Evolutionary conservation across 2,329 filamentous ascomycete genomes (phyloP).

Genomic region (Botrytis elliptica): DNA sequence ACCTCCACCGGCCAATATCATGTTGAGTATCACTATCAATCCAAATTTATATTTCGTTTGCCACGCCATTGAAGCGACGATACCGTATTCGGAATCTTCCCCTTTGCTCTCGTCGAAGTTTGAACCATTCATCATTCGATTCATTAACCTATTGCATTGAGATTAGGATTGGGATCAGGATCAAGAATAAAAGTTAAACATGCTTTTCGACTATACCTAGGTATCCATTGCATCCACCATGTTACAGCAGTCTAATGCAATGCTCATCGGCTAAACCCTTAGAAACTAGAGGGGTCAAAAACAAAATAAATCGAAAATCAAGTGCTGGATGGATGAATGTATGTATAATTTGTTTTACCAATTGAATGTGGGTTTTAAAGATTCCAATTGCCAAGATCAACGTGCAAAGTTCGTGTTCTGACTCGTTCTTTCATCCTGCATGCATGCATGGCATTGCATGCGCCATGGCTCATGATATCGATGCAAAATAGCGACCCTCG

Average conservation of each 20-base stretch:
- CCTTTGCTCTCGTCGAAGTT: background rate
- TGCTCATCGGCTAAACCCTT: slow-evolving; percentile 10
- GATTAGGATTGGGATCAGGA: background rate
- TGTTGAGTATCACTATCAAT: slow-evolving; percentile 10
- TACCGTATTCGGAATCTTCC: slow-evolving; percentile 1
- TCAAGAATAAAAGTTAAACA: background rate
- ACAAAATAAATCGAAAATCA: background rate
- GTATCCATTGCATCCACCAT: background rate
- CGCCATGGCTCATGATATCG: slow-evolving; percentile 1
- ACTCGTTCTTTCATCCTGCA: slow-evolving; percentile 13
- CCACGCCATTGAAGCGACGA: background rate
- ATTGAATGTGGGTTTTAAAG: background rate
- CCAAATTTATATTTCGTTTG: background rate
- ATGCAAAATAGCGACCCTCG: background rate
- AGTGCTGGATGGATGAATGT: background rate
- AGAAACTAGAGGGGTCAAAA: slow-evolving; percentile 12
- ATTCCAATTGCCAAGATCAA: slow-evolving; percentile 12
- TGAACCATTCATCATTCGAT: background rate
- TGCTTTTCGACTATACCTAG: background rate
- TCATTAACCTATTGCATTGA: background rate
- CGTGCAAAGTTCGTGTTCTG: slow-evolving; percentile 18
- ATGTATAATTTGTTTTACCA: background rate
- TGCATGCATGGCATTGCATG: background rate
- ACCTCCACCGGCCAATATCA: background rate
- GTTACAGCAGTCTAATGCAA: slow-evolving; percentile 5